A percentile compares a stretch with the other conserved stretches of the same genome.
These are phyloP conservation scores for Chlorella sp. DNA, from an alignment of 139 green algal genomes.

Conservation along the genomic window DNA sequence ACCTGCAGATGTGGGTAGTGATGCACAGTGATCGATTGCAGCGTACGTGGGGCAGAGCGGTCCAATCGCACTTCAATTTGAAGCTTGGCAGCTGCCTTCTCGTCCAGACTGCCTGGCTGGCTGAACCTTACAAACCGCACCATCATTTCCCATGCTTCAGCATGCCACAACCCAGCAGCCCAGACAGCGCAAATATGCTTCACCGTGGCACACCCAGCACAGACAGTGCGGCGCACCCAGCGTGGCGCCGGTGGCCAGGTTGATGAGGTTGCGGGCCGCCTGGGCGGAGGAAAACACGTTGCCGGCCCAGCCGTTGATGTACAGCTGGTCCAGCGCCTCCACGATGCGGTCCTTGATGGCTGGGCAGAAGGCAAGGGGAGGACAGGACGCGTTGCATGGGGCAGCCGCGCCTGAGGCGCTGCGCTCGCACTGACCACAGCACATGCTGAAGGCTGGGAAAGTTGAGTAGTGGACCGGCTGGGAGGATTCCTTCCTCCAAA, in stretches of 20 bases:
- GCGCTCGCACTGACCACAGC: too few relatives aligned
- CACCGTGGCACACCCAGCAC: neutral
- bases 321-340: conserved; percentile 75
- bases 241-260: conserved; percentile 59
- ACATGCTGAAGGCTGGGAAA: too few relatives aligned
- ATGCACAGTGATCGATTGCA: neutral
- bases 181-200: too few relatives aligned
- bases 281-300: conserved; percentile 33
- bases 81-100: too few relatives aligned
- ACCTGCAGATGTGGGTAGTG: conserved; percentile 32
- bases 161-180: too few relatives aligned
- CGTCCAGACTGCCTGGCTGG: too few relatives aligned
- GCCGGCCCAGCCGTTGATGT: conserved; percentile 56
- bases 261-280: conserved; percentile 63
- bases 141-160: too few relatives aligned
- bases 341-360: conserved; percentile 71
- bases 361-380: conserved; percentile 1
- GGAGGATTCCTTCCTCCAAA: too few relatives aligned
- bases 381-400: neutral
- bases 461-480: too few relatives aligned
- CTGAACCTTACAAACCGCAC: too few relatives aligned
- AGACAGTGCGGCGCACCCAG: conserved; percentile 49
- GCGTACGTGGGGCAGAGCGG: neutral
- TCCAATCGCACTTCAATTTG: too few relatives aligned
- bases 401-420: too few relatives aligned